A percentile compares a stretch with the other conserved stretches of the same genome.
Evolutionary conservation across 1,284 basidiomycete species (phyloP).

Genomic region (Heterobasidion irregulare): DNA sequence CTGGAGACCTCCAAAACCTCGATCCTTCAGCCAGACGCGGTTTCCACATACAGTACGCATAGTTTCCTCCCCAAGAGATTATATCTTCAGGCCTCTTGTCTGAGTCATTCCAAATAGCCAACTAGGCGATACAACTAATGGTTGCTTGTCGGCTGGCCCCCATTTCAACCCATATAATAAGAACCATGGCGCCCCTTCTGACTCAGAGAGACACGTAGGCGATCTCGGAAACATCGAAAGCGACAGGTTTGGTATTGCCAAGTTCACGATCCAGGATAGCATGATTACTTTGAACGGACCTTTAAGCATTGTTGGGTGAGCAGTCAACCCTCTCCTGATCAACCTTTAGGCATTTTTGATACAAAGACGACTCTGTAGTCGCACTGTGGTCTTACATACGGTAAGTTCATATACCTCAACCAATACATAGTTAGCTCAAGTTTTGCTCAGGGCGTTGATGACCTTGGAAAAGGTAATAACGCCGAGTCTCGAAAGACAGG

Average conservation of each 20-base stretch:
- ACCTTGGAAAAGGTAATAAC: constrained; percentile 63
- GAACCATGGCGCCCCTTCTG: constrained; percentile 58
- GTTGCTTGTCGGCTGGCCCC: constrained; percentile 63
- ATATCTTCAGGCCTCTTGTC: background rate
- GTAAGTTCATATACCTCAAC: constrained; percentile 22
- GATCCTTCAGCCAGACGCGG: constrained; percentile 54
- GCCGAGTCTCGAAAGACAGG: constrained; percentile 66
- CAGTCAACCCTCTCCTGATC: constrained; percentile 8
- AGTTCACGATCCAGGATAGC: constrained; percentile 50
- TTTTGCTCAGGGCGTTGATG: constrained; percentile 54
- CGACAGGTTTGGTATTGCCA: constrained; percentile 50
- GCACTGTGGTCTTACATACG: constrained; percentile 57
- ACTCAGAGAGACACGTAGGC: constrained; percentile 59
- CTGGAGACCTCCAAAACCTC: constrained; percentile 55
- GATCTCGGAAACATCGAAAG: constrained; percentile 72
- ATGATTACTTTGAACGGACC: constrained; percentile 65
- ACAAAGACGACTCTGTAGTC: constrained; percentile 23
- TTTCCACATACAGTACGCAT: constrained; percentile 70
- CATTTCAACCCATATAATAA: constrained; percentile 71
- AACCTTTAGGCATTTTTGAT: background rate
- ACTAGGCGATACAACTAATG: constrained; percentile 58
- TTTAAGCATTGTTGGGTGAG: constrained; percentile 61
- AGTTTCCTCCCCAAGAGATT: background rate
- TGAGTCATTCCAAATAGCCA: constrained; percentile 31
- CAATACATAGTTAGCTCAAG: background rate